Base-by-base conservation (phyloP, 176 grass and related monocot species). In the Oryza meridionalis region DNA sequence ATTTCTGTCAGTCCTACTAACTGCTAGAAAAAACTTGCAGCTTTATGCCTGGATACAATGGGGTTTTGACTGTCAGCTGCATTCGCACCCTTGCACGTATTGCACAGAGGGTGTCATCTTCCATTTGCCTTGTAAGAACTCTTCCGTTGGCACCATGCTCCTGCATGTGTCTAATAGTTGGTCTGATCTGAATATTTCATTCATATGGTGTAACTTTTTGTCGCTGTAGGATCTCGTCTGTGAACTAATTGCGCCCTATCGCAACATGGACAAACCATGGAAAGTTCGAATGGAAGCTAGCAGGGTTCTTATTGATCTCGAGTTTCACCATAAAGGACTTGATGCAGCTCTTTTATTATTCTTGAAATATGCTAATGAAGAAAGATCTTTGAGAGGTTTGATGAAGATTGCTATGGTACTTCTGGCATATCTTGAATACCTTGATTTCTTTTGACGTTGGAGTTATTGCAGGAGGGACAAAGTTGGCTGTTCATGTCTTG, bases 41-140 rank as follows among this genome's bases (percentile, higher is more conserved):
- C 77, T 92, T 97, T 85, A 94, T 94, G 96, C 96, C 96, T 69
- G 87, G 93, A 65, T 99, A 95, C 68, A 96, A 99, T 81, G 93
- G 96, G 53, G 85, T 99, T 72, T 89, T 99, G 91, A 99, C 93
- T 76, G 86, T 96, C 81, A 96, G 87, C 78, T 99, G 96, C 86
- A 93, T 99, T 84, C 96, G 96, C 72, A 81, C 96, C 63, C 93
- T 99, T 80, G 91, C 93, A 77, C 93, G 86, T 63, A 94, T 99
- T 77, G 96, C 96, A 64, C 72, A 85, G 73, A 96, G 94, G 91
- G 81, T 99, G 81, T 92, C 94, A 81, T 79, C 90, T 81, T 88
- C 92, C 69, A 58, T 94, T 55, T 67, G 72, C 75, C 76, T 93
- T 88, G 94, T 97, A 92, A 89, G 91, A 78, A 88, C 5, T 14